Percentiles rank a stretch among this genome's conserved stretches.
phyloP scores from a whole-genome alignment of 1,139 yeast genomes.

The Candida frijolesensis region DNA sequence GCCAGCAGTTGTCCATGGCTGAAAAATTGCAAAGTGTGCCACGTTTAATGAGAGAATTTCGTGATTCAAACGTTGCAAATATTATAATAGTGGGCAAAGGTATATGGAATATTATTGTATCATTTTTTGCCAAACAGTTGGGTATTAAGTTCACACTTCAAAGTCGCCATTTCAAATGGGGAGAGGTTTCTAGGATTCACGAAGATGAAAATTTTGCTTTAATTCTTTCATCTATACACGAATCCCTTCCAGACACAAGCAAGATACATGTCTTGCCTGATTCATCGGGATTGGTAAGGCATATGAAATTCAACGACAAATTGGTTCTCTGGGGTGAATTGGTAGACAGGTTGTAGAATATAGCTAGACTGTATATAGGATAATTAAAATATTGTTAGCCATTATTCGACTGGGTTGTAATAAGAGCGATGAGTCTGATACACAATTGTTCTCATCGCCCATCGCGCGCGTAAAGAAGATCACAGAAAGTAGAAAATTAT shows the following conservation, averaged over 20 bases:
- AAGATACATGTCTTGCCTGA: conserved; percentile 65
- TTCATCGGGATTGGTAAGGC: conserved; percentile 68
- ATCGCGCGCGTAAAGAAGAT: not conserved
- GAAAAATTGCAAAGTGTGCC: conserved; percentile 65
- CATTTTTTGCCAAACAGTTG: conserved; percentile 22
- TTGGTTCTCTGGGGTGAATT: not conserved
- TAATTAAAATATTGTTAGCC: not conserved
- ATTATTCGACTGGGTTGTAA: no score
- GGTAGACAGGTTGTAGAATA: not conserved
- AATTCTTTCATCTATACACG: conserved; percentile 20
- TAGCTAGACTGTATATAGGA: not conserved
- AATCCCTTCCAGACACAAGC: conserved; percentile 13
- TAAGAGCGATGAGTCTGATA: no score
- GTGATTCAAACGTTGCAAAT: conserved; percentile 34
- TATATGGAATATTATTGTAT: conserved; percentile 67
- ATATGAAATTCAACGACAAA: not conserved
- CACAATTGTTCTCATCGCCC: not conserved
- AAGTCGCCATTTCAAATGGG: conserved; percentile 48
- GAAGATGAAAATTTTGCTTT: conserved; percentile 18
- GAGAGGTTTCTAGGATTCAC: conserved; percentile 34
- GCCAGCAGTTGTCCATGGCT: conserved; percentile 49
- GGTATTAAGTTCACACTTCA: conserved; percentile 22
- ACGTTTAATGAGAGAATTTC: conserved; percentile 49
- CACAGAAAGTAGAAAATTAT: not conserved
- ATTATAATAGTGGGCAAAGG: conserved; percentile 75